phyloP scores from a whole-genome alignment of 1,139 yeast species.

The Pichia sp. region DNA sequence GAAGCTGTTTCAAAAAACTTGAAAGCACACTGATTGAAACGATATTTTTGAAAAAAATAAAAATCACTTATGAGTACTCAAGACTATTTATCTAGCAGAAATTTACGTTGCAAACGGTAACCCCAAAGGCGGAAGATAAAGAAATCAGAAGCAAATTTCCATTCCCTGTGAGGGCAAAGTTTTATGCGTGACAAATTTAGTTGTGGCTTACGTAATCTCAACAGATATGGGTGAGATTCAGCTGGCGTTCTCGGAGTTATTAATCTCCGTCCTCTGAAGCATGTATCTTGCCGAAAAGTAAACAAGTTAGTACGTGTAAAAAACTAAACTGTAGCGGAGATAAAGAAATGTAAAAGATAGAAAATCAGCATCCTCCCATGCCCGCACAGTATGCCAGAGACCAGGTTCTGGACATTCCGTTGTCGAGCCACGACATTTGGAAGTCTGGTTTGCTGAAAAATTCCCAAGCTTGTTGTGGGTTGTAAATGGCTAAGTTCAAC shows the following conservation, averaged over 20 bases:
- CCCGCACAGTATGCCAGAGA: conserved; percentile 73
- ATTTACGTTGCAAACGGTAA: not conserved
- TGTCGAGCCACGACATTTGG: conserved; percentile 57
- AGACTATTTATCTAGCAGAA: not conserved
- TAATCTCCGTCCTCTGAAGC: not conserved
- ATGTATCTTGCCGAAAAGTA: not conserved
- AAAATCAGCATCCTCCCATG: conserved; percentile 23
- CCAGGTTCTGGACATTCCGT: conserved; percentile 92
- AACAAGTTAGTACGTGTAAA: not conserved
- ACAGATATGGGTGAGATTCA: not conserved
- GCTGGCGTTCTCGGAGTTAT: not conserved
- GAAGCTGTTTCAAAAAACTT: not conserved
- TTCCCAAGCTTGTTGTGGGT: conserved; percentile 60
- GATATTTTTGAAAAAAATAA: not conserved
- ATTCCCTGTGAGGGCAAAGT: not conserved
- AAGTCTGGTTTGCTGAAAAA: conserved; percentile 59
- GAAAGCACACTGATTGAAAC: not conserved
- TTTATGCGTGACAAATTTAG: not conserved
- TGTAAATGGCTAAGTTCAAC: conserved; percentile 71
- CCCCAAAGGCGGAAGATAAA: not conserved
- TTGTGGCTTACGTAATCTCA: not conserved
- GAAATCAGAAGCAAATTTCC: not conserved
- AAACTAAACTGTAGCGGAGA: not conserved
- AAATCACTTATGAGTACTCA: not conserved
- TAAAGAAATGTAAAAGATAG: not conserved